Conservation (phyloP, 768 basidiomycete species). For the Zangia roseola region DNA sequence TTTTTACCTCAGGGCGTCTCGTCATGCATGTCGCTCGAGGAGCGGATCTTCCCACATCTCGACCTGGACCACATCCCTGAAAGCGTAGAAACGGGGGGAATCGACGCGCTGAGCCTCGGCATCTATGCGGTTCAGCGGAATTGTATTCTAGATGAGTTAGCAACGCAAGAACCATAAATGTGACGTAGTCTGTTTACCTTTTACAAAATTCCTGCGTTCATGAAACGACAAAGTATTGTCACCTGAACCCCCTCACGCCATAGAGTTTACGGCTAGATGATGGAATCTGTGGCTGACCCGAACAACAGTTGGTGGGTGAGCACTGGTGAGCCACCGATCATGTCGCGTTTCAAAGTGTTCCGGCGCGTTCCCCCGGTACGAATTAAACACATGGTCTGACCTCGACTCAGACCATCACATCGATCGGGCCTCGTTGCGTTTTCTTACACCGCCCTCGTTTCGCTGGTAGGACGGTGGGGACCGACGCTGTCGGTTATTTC, state of each 20-base stretch:
- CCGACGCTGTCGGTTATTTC: too few species aligned
- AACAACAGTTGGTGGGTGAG: background rate
- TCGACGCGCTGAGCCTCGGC: constrained; percentile 33
- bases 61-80: constrained; percentile 38
- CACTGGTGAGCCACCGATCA: background rate
- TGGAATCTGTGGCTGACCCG: background rate
- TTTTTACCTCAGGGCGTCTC: constrained; percentile 15
- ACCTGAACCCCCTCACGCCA: too few species aligned
- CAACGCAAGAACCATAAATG: background rate
- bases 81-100: constrained; percentile 26
- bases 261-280: too few species aligned
- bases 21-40: constrained; percentile 24
- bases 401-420: too few species aligned
- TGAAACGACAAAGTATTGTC: too few species aligned
- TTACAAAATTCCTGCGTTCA: background rate
- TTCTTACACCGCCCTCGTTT: too few species aligned
- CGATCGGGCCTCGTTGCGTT: too few species aligned
- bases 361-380: too few species aligned
- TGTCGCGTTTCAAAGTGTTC: background rate
- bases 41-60: constrained; percentile 36
- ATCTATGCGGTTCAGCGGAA: constrained; percentile 26
- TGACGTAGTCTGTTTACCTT: constrained; percentile 2
- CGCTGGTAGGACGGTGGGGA: too few species aligned
- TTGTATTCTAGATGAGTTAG: constrained; percentile 6
- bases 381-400: too few species aligned